These are phyloP conservation scores for Penicillium daleae DNA, from an alignment of 495 filamentous ascomycete genomes.

Conservation along the genomic window DNA sequence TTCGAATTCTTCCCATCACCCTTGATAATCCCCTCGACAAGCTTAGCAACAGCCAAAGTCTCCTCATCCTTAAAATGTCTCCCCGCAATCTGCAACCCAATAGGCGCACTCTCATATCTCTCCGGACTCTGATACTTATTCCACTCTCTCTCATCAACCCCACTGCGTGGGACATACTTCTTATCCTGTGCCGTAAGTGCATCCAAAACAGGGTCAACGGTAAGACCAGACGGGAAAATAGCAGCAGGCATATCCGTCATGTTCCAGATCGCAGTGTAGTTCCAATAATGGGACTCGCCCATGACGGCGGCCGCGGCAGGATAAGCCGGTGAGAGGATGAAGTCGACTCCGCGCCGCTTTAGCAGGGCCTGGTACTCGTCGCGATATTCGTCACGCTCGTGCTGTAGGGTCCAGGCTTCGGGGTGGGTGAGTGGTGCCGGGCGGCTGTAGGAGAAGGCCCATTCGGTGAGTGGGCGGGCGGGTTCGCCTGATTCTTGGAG, in stretches of 20 bases:
- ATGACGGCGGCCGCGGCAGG: constrained; percentile 62
- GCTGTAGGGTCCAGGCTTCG: constrained; percentile 50
- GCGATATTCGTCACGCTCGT: constrained; percentile 60
- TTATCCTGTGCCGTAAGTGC: constrained; percentile 26
- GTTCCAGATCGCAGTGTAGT: constrained; percentile 76
- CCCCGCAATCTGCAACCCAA: constrained; percentile 57
- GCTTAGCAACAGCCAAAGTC: constrained; percentile 40
- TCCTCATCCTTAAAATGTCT: constrained; percentile 49
- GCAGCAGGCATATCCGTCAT: constrained; percentile 67
- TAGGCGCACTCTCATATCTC: constrained; percentile 48
- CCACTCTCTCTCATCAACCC: constrained; percentile 45
- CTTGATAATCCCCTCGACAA: constrained; percentile 36
- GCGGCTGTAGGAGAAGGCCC: constrained; percentile 58
- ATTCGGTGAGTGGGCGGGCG: constrained; percentile 58
- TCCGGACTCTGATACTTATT: constrained; percentile 38
- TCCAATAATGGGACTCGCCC: constrained; percentile 67
- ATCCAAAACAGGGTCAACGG: constrained; percentile 48
- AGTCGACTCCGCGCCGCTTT: constrained; percentile 66
- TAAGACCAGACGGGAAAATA: constrained; percentile 56
- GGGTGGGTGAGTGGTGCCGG: constrained; percentile 42
- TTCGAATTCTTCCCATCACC: constrained; percentile 13
- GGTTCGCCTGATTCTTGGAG: constrained; percentile 58
- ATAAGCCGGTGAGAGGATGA: constrained; percentile 67
- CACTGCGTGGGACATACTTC: constrained; percentile 36
- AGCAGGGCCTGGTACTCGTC: constrained; percentile 61